Conservation (phyloP, 1,284 basidiomycete species). For the Puccinia sorghi region DNA sequence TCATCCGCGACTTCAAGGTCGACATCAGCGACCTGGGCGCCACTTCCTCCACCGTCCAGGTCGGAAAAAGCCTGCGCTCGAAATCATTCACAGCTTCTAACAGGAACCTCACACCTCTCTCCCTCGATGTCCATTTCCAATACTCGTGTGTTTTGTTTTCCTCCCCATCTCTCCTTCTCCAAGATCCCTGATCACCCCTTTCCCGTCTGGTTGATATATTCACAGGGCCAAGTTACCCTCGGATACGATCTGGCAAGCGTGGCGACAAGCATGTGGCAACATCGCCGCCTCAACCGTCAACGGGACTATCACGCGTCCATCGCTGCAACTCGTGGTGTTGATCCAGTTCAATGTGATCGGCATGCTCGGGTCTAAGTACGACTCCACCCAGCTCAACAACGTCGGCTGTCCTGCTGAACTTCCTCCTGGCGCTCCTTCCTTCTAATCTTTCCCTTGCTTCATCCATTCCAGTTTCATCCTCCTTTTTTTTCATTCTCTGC, state of each 20-base stretch:
- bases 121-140: conserved; percentile 18
- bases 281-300: conserved; percentile 28
- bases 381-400: conserved; percentile 32
- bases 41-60: conserved; percentile 10
- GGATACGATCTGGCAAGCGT: conserved; percentile 23
- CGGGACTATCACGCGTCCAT: conserved; percentile 27
- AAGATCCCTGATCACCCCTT: background rate
- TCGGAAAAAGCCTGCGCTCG: background rate
- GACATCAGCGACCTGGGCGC: conserved; percentile 33
- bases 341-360: conserved; percentile 25
- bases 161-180: background rate
- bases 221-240: conserved; percentile 12
- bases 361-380: conserved; percentile 2
- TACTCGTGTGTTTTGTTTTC: conserved; percentile 6
- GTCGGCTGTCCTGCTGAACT: conserved; percentile 43
- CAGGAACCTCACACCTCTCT: background rate
- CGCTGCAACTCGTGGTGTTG: conserved; percentile 9
- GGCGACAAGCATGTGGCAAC: conserved; percentile 28
- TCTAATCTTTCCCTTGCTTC: background rate
- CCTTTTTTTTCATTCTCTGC: background rate
- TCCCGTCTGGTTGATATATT: background rate
- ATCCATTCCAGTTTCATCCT: background rate
- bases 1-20: conserved; percentile 6
- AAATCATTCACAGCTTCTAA: background rate
- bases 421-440: conserved; percentile 19